Evolutionary conservation across 192 early-diverging fungal genomes (phyloP), one percentile per base, ranked within the genome.

Genomic region (Funneliformis mosseae): DNA sequence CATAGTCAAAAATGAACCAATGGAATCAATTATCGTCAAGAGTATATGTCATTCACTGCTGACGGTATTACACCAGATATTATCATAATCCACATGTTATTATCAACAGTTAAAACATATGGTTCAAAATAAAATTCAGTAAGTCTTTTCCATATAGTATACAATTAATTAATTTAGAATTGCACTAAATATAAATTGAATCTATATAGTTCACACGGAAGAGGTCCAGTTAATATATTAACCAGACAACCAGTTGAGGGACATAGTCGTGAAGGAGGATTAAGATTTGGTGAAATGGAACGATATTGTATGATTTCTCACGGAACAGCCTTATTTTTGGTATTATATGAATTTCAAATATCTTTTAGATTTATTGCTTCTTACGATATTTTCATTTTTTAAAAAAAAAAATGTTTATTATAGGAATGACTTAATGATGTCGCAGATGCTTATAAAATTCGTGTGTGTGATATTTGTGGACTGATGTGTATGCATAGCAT

Each of bases 261-360:
- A 87, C 92, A 97, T 80, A 93, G 94, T 69, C 90, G 98, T 83
- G 98, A 99, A 85, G 98, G 98, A 85, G 98, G 98, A 77, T 85
- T 99, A 83, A 96, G 98, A 81, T 99, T 99, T 86, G 98, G 98
- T 83, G 98, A 99, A 89, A 99, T 99, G 98, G 98, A 99, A 83
- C 92, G 97, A 77, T 97, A 98, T 89, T 94, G 95, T 86, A 97
- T 97, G 95, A 97, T 98, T 82, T 92, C 92, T 60, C 97, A 98
- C 79, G 96, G 95, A 70, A 94, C 94, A 5, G 95, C 96, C 0
- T 93, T 97, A 83, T 99, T 99, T 90, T 89, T 98, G 79, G 55
- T 27, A n/a, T 43, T 43, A 21, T 18, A 33, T 33, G 33, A 33
- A 33, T 33, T 33, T 33, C 3, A 33, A 33, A 33, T 33, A 33